Evolutionary conservation across 352 stramenopile species (phyloP), one percentile per base, ranked within the genome.

Genomic region (Pythium brachiatum): DNA sequence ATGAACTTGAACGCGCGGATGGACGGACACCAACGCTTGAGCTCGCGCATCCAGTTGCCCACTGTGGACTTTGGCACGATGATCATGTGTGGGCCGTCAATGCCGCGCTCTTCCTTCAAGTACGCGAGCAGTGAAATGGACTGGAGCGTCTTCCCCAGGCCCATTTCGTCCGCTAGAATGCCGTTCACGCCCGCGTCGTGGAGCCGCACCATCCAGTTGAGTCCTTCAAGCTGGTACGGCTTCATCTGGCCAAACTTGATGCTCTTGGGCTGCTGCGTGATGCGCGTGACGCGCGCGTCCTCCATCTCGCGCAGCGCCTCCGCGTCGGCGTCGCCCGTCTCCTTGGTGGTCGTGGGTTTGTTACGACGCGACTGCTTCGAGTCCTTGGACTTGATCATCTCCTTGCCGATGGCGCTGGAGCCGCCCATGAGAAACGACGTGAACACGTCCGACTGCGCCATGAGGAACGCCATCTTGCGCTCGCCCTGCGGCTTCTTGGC

Each of bases 21-120:
- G 20, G 73, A 85, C 2, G 97, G 97, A 46, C 97, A 92, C 96
- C 97, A 99, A 58, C 97, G 90, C 79, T 97, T 88, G 50, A 99
- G 89, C 74, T 99, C 97, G 61, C 94, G 90, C 92, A 99, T 97
- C 97, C 97, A 99, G 74, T 99, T 99, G 39, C 96, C 95, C 11
- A 99, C 87, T 23, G 97, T 99, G 5, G 97, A 98, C 53, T 99
- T 97, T 2, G 97, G 97, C 8, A 98, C 97, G 38, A 99, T 97
- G 56, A 99, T 96, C n/a, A 99, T 90, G 73, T 99, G 98, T 5
- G 97, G 97, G 4, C 97, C 97, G 64, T 97, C 89, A 6, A 99
- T 97, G 31, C 79, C 85, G 26, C 89, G 74, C 32, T 89, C 96
- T 59, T 98, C 97, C n/a, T 93, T 86, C 38, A 99, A 80, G 69